Percentiles rank a stretch among this genome's conserved stretches.
These are phyloP conservation scores for Wallacemonas collosoma DNA, from an alignment of 208 protist genomes.

Conservation along the genomic window DNA sequence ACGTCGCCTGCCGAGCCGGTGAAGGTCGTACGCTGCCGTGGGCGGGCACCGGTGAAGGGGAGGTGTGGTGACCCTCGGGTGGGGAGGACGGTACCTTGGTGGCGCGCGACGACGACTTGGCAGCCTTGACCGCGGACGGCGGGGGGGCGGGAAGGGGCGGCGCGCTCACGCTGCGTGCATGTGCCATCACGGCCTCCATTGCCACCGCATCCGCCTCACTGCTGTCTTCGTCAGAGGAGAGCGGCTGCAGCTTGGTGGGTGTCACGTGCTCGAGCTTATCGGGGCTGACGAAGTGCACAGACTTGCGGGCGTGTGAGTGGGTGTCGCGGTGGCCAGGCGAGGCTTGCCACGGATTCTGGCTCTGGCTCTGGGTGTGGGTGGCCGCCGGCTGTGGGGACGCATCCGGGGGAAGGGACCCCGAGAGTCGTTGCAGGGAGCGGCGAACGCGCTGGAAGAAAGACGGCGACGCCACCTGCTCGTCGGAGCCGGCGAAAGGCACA, in stretches of 20 bases:
- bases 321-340: not conserved
- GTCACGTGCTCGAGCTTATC: constrained; percentile 44
- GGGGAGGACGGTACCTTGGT: not conserved
- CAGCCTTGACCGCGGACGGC: constrained; percentile 23
- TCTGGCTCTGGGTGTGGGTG: not conserved
- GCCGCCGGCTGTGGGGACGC: not conserved
- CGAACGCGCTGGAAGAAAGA: constrained; percentile 26
- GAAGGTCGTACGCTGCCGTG: not conserved
- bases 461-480: not conserved
- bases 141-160: constrained; percentile 26
- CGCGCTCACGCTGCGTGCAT: constrained; percentile 12
- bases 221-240: not conserved
- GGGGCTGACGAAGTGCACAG: constrained; percentile 64
- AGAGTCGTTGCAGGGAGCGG: constrained; percentile 25
- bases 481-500: constrained; percentile 1
- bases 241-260: constrained; percentile 14
- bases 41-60: constrained; percentile 6
- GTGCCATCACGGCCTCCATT: not conserved
- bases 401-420: constrained; percentile 15
- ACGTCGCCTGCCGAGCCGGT: not conserved
- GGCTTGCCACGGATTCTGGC: not conserved
- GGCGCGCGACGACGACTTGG: not conserved
- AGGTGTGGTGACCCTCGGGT: not conserved
- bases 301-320: constrained; percentile 63
- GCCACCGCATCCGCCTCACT: constrained; percentile 5